Percentiles rank a stretch among this genome's conserved stretches.
phyloP scores from a whole-genome alignment of 352 stramenopile species.

The Aphanomyces cochlioides region DNA sequence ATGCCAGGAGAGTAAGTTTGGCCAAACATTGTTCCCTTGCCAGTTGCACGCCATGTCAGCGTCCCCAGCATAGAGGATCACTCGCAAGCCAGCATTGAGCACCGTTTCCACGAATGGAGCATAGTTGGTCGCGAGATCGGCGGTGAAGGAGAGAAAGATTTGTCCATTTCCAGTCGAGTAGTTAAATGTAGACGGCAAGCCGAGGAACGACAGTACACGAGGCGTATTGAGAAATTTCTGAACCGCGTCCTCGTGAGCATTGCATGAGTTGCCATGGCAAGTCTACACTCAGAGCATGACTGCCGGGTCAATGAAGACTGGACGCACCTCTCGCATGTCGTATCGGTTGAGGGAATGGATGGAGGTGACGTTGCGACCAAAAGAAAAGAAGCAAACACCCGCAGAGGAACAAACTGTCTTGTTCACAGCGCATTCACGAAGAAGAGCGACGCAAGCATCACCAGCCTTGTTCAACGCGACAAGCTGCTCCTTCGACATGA shows the following conservation, averaged over 20 bases:
- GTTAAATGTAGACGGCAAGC: neutral
- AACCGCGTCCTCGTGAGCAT: neutral
- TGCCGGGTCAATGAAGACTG: no score
- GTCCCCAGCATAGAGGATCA: slow-evolving; percentile 19
- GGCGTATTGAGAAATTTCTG: neutral
- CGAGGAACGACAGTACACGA: neutral
- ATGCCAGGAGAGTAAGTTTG: neutral
- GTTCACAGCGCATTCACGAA: neutral
- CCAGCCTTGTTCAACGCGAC: slow-evolving; percentile 49
- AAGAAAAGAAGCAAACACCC: neutral
- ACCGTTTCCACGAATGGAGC: neutral
- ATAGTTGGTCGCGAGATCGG: neutral
- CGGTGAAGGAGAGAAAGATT: neutral
- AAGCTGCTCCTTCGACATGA: slow-evolving; percentile 56
- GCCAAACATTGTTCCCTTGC: slow-evolving; percentile 15
- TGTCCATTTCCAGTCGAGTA: neutral
- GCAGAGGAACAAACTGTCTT: neutral
- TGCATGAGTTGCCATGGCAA: neutral
- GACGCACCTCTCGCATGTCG: neutral
- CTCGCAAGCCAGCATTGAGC: slow-evolving; percentile 33
- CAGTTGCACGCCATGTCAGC: slow-evolving; percentile 24
- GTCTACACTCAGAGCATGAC: neutral
- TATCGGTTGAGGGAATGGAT: neutral
- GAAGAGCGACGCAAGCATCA: neutral
- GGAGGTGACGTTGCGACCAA: neutral